These are phyloP conservation scores for Coniochaeta hoffmannii DNA, from an alignment of 2,329 filamentous ascomycete species.

Conservation along the genomic window DNA sequence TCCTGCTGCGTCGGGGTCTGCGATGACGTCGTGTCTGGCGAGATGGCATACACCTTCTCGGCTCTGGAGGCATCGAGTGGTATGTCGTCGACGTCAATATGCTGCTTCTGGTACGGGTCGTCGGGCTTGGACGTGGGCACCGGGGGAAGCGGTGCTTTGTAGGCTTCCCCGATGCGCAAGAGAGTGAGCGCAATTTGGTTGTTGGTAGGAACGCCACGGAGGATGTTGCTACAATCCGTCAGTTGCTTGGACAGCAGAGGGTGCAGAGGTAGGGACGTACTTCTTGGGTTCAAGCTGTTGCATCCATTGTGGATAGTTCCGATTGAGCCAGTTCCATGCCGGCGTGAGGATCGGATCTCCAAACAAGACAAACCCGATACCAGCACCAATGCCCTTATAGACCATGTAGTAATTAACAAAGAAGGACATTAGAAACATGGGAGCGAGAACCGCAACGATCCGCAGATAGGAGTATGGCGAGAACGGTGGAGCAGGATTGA, in stretches of 20 bases:
- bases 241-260: background rate
- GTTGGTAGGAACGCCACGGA: background rate
- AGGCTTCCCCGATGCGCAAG: conserved; percentile 3
- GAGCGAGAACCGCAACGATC: background rate
- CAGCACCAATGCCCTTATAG: conserved; percentile 1
- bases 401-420: conserved; percentile 4
- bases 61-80: background rate
- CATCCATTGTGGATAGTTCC: conserved; percentile 1
- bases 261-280: background rate
- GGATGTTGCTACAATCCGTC: background rate
- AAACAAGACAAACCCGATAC: background rate
- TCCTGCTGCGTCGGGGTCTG: background rate
- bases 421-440: conserved; percentile 1
- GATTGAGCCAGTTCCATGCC: background rate
- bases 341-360: background rate
- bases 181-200: conserved; percentile 1
- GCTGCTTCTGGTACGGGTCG: background rate
- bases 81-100: background rate
- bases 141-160: background rate
- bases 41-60: background rate
- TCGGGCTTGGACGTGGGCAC: background rate
- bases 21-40: background rate
- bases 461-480: background rate
- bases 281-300: background rate
- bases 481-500: background rate